Evolutionary conservation across 768 basidiomycete genomes (phyloP).

Genomic region (Termitomyces sp.): DNA sequence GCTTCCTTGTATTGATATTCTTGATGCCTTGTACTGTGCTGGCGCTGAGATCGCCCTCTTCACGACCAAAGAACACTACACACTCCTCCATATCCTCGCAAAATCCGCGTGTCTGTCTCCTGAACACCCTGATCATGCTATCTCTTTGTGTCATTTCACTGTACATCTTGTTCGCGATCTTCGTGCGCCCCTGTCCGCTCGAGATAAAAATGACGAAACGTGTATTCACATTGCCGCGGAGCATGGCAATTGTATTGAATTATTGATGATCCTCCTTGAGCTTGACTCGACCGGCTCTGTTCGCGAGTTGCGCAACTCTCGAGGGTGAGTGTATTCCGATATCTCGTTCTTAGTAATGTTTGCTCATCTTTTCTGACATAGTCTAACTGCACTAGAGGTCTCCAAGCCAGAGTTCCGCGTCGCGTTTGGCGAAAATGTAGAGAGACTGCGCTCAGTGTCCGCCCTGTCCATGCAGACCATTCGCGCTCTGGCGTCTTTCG

Average conservation of each 20-base stretch:
- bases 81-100: conserved; percentile 66
- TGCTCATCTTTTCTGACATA: conserved; percentile 25
- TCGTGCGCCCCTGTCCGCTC: conserved; percentile 61
- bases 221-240: conserved; percentile 80
- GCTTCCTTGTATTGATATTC: conserved; percentile 52
- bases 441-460: conserved; percentile 43
- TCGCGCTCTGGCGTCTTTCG: conserved; percentile 40
- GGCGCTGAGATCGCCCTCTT: conserved; percentile 73
- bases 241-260: conserved; percentile 58
- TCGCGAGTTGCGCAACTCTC: conserved; percentile 58
- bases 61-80: conserved; percentile 57
- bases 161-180: conserved; percentile 67
- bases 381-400: conserved; percentile 64
- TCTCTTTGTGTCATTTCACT: conserved; percentile 51
- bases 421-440: conserved; percentile 52
- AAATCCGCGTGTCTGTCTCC: conserved; percentile 27
- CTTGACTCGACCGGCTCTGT: conserved; percentile 54
- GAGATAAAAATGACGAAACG: conserved; percentile 66
- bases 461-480: conserved; percentile 53
- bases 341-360: not conserved
- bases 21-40: conserved; percentile 71
- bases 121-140: conserved; percentile 27
- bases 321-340: conserved; percentile 49
- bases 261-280: conserved; percentile 59
- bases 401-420: conserved; percentile 61